Evolutionary conservation across 495 filamentous ascomycete species (phyloP), one percentile per base, ranked within the genome.

Genomic region (Aspergillus panamensis): DNA sequence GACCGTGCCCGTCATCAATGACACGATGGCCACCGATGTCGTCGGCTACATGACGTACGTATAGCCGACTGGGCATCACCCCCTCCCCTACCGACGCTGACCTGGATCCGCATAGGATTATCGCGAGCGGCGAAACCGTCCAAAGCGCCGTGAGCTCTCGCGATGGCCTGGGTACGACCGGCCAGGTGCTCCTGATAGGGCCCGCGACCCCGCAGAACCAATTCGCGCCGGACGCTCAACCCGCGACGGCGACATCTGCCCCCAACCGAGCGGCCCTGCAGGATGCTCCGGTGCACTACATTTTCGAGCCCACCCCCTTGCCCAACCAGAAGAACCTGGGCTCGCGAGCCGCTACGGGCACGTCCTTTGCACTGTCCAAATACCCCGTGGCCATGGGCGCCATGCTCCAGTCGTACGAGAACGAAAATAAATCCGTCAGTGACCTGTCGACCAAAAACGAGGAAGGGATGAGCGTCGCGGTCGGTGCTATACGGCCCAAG

Each of bases 1-100:
- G 54, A 92, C 90, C 2, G 63, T 90, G 17, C 88, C 90, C 0
- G 82, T 95, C 30, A 77, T 89, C 53, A 83, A 85, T 55, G 85
- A 86, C 60, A 77, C 77, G 3, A 81, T 78, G 9, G 54, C 62
- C 40, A 69, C 70, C 14, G 81, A 85, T 53, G 81, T 88, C 4
- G 79, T 95, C 12, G 90, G 88, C 3, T 95, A 84, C 70, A 80
- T 91, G 74, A 73, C 70, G 70, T 73, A 54, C 12, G 70, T 63
- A 32, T 19, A 0, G 0, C 2, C 21, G 30, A 4, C 14, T 17
- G 3, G 8, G 10, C 35, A 39, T 6, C 35, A 3, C 10, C 2
- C 33, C 33, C 6, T 10, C 32, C 40, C 25, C 20, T 44, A 1
- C 14, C 10, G 37, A 19, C n/a, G n/a, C 14, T 33, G 12, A 48